phyloP scores from a whole-genome alignment of 331 rosid genomes.

The Dryas integrifolia region DNA sequence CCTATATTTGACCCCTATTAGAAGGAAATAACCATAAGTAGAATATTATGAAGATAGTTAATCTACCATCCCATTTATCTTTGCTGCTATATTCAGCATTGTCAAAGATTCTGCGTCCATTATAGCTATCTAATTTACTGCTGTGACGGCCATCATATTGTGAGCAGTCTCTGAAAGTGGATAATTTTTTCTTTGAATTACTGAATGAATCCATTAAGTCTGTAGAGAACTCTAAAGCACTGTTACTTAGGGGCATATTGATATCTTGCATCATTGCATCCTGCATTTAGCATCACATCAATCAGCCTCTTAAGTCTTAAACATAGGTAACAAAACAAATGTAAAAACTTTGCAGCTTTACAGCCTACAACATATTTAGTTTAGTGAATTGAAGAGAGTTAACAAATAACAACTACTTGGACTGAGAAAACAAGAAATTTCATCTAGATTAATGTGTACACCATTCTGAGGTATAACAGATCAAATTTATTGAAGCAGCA shows the following conservation, averaged over 20 bases:
- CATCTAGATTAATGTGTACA: background rate
- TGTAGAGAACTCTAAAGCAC: slow-evolving; percentile 32
- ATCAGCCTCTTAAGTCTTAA: slow-evolving; percentile 12
- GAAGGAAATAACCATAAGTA: background rate
- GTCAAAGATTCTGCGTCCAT: slow-evolving; percentile 39
- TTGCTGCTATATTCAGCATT: slow-evolving; percentile 31
- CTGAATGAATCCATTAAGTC: slow-evolving; percentile 32
- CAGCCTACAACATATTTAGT: background rate
- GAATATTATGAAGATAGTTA: slow-evolving; percentile 12
- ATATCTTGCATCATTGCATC: slow-evolving; percentile 60
- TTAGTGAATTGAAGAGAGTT: background rate
- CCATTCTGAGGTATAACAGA: background rate
- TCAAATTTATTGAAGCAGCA: background rate
- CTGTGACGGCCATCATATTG: slow-evolving; percentile 28
- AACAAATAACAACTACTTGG: background rate
- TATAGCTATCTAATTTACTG: slow-evolving; percentile 32
- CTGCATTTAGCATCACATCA: slow-evolving; percentile 44
- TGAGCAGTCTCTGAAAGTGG: slow-evolving; percentile 29
- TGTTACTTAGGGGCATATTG: slow-evolving; percentile 29
- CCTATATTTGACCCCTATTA: background rate
- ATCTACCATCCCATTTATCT: slow-evolving; percentile 60
- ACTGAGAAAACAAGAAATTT: background rate
- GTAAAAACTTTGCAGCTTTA: background rate
- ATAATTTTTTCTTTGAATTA: slow-evolving; percentile 35
- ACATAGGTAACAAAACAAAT: background rate